Base-by-base conservation (phyloP, 345 rosid genomes). In the Arabidopsis arenosa region DNA sequence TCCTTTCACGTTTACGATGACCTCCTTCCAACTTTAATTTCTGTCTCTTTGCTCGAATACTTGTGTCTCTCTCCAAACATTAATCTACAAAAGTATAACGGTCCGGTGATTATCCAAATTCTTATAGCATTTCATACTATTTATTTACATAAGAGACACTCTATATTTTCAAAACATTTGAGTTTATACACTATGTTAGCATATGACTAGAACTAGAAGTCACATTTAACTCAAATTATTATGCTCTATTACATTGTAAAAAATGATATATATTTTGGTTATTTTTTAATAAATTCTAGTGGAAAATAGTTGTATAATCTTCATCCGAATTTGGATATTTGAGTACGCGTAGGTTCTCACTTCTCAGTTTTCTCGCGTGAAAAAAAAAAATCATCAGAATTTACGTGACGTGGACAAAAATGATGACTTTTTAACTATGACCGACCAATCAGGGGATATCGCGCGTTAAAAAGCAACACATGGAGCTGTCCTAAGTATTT, bases 381-480 rank as follows among this genome's bases (percentile, higher is more conserved):
- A 36, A 7, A 66, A 35, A 32, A 40, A 43, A 37, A 1, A 65
- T 65, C 66, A 65, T 63, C 49, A 74, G 5, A n/a, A 2, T 0
- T 52, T 33, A 74, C 65, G 72, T 56, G 72, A 74, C 65, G 72
- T 56, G 72, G 78, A 70, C n/a, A 8, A 12, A 66, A 63, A n/a
- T 23, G 54, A 48, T 30, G 66, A 56, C 10, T 74, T 63, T 7
- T 65, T 4, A 23, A 65, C 12, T 66, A 56, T 51, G 59, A 70
- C 65, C 62, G 65, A 56, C 72, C 66, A 56, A 74, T 74, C 33
- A 74, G n/a, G 13, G 49, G 49, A 49, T 59, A 2, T 63, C 8
- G 37, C 63, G 41, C 47, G 63, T 63, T 36, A 52, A 17, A 47
- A 54, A 28, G 13, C 17, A 55, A 44, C 58, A 74, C 71, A 58